Conservation (phyloP, 2,329 filamentous ascomycete species). For the Chaetomiaceae sp. region DNA sequence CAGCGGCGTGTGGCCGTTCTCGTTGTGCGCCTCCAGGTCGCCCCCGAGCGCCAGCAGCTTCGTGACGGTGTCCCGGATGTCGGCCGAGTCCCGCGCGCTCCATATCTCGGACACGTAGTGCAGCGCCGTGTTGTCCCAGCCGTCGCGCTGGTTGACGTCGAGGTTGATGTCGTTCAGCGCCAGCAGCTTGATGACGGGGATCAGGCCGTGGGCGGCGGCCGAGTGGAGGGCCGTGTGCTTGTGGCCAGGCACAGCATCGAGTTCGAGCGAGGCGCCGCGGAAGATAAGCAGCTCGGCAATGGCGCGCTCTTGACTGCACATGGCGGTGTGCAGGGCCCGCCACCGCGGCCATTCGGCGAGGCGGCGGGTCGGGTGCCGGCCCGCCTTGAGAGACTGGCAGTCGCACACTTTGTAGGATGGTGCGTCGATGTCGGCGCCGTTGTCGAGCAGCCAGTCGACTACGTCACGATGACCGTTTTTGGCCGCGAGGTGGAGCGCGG, state of each 20-base stretch:
- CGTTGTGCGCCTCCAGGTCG: slow-evolving; percentile 23
- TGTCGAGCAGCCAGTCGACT: slow-evolving; percentile 27
- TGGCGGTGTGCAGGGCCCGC: slow-evolving; percentile 22
- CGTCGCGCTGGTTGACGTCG: slow-evolving; percentile 22
- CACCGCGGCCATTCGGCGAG: slow-evolving; percentile 19
- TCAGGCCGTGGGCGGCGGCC: slow-evolving; percentile 22
- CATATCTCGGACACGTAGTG: slow-evolving; percentile 22
- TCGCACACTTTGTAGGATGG: slow-evolving; percentile 19
- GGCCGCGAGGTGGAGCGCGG: slow-evolving; percentile 22
- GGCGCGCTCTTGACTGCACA: slow-evolving; percentile 19
- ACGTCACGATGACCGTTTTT: slow-evolving; percentile 22
- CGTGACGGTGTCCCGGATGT: slow-evolving; percentile 21
- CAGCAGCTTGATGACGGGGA: slow-evolving; percentile 24
- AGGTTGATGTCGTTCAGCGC: slow-evolving; percentile 18
- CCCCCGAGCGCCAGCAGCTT: slow-evolving; percentile 23
- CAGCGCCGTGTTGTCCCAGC: slow-evolving; percentile 22
- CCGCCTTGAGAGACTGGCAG: slow-evolving; percentile 18
- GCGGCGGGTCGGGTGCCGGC: slow-evolving; percentile 10
- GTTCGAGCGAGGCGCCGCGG: slow-evolving; percentile 19
- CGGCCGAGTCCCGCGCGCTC: slow-evolving; percentile 16
- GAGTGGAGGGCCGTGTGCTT: slow-evolving; percentile 22
- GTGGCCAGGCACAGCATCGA: slow-evolving; percentile 12
- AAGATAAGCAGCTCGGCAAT: slow-evolving; percentile 23
- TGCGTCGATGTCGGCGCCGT: slow-evolving; percentile 46
- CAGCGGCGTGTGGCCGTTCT: slow-evolving; percentile 20